A percentile compares a stretch with the other conserved stretches of the same genome.
Conservation (phyloP, 371 early-diverging fungal species). For the Apophysomyces trapeziformis region DNA sequence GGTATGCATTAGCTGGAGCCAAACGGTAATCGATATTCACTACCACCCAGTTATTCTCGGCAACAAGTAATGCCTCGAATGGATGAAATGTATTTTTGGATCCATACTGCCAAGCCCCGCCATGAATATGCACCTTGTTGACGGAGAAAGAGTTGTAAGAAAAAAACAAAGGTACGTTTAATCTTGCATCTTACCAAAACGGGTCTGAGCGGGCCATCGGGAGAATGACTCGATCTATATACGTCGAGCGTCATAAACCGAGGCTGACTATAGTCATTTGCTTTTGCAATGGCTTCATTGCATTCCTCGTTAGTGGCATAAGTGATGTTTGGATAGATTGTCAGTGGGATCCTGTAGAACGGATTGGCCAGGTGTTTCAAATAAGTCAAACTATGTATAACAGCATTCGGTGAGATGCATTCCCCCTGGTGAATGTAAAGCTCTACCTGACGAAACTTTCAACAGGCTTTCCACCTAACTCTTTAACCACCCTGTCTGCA, state of each 20-base stretch:
- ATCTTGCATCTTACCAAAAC: conserved; percentile 36
- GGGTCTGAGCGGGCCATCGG: conserved; percentile 36
- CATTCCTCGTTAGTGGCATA: conserved; percentile 61
- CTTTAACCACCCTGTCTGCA: conserved; percentile 25
- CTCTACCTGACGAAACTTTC: conserved; percentile 25
- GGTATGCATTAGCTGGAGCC: conserved; percentile 48
- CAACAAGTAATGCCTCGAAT: conserved; percentile 40
- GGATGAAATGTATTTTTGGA: conserved; percentile 55
- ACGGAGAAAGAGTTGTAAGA: too few relatives aligned
- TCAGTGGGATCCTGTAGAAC: conserved; percentile 26
- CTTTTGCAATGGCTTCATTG: conserved; percentile 33
- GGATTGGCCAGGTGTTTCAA: conserved; percentile 45
- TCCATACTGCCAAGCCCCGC: conserved; percentile 66
- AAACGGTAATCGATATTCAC: conserved; percentile 62
- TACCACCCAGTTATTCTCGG: conserved; percentile 46
- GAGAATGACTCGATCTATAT: conserved; percentile 31
- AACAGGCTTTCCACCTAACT: conserved; percentile 12
- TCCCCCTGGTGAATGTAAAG: neutral
- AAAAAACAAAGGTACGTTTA: too few relatives aligned
- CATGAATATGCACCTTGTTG: conserved; percentile 58
- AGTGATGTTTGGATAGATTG: conserved; percentile 54
- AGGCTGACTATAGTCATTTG: conserved; percentile 32
- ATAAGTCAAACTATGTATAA: neutral
- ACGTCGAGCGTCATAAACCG: conserved; percentile 52
- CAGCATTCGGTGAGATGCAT: neutral